Evolutionary conservation across 2,329 filamentous ascomycete species (phyloP).

Genomic region (Claviceps monticola): DNA sequence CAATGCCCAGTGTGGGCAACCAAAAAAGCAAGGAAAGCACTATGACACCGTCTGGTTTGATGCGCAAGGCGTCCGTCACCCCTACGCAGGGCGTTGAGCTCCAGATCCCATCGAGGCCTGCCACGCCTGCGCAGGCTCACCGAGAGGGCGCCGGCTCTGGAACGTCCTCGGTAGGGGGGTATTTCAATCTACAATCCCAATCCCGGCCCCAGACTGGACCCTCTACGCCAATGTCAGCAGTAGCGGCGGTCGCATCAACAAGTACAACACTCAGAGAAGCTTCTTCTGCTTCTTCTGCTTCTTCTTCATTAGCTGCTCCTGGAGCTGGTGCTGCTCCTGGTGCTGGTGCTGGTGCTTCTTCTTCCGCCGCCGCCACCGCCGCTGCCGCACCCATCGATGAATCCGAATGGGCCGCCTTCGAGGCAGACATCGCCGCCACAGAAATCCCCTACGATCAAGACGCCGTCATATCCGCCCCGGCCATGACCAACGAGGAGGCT

Average conservation of each 20-base stretch:
- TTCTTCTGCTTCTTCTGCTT: conserved; percentile 1
- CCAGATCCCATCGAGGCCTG: conserved; percentile 49
- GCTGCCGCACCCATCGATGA: conserved; percentile 40
- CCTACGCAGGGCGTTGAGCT: conserved; percentile 44
- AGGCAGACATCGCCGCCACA: conserved; percentile 58
- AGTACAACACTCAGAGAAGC: conserved; percentile 3
- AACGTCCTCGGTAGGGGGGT: conserved; percentile 22
- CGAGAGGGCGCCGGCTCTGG: conserved; percentile 24
- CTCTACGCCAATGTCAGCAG: conserved; percentile 16
- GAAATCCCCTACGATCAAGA: conserved; percentile 24
- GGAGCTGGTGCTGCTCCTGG: conserved; percentile 8
- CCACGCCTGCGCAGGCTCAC: conserved; percentile 34
- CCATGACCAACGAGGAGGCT: conserved; percentile 49
- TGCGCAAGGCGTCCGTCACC: conserved; percentile 35
- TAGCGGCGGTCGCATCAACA: conserved; percentile 9
- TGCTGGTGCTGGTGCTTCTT: not conserved
- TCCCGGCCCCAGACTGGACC: conserved; percentile 2
- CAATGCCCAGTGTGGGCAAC: conserved; percentile 9
- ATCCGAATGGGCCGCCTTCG: conserved; percentile 75
- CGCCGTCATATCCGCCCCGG: conserved; percentile 55
- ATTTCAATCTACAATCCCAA: conserved; percentile 5
- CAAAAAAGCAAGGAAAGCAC: conserved; percentile 9
- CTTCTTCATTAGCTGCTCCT: conserved; percentile 7
- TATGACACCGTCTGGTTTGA: conserved; percentile 14
- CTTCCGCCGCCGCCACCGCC: conserved; percentile 10